These are phyloP conservation scores for Patellaria atrata DNA, from an alignment of 495 filamentous ascomycete genomes.

Conservation along the genomic window DNA sequence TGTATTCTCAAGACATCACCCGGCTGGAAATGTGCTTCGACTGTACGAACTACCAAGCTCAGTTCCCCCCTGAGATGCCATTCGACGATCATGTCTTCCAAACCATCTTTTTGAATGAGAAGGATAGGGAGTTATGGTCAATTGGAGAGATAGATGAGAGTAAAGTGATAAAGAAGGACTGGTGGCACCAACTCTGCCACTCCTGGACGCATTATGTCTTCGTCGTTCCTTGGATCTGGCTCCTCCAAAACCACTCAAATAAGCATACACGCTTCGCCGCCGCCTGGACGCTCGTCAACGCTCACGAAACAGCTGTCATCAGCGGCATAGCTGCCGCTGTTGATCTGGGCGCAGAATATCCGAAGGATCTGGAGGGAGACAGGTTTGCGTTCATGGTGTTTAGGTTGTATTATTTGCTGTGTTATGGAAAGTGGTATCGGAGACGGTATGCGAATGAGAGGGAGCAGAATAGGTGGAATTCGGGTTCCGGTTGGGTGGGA, in stretches of 20 bases:
- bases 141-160: slow-evolving; percentile 51
- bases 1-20: slow-evolving; percentile 43
- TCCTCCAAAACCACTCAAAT: slow-evolving; percentile 60
- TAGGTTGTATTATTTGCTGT: slow-evolving; percentile 27
- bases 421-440: slow-evolving; percentile 28
- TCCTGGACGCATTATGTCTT: slow-evolving; percentile 65
- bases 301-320: slow-evolving; percentile 68
- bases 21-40: slow-evolving; percentile 84
- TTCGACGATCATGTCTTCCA: slow-evolving; percentile 61
- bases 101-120: slow-evolving; percentile 68
- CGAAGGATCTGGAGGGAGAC: slow-evolving; percentile 41
- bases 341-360: slow-evolving; percentile 60
- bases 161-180: slow-evolving; percentile 59
- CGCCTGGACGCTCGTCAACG: slow-evolving; percentile 73
- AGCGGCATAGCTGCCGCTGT: slow-evolving; percentile 68
- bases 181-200: slow-evolving; percentile 82
- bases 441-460: slow-evolving; percentile 28
- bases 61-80: slow-evolving; percentile 46
- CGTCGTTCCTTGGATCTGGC: slow-evolving; percentile 68
- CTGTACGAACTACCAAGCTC: slow-evolving; percentile 71
- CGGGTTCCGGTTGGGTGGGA: slow-evolving; percentile 37
- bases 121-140: slow-evolving; percentile 51
- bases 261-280: slow-evolving; percentile 55
- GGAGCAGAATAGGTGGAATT: slow-evolving; percentile 32
- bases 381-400: slow-evolving; percentile 28